Conservation (phyloP, 2,329 filamentous ascomycete genomes). For the Daldinia sp. region DNA sequence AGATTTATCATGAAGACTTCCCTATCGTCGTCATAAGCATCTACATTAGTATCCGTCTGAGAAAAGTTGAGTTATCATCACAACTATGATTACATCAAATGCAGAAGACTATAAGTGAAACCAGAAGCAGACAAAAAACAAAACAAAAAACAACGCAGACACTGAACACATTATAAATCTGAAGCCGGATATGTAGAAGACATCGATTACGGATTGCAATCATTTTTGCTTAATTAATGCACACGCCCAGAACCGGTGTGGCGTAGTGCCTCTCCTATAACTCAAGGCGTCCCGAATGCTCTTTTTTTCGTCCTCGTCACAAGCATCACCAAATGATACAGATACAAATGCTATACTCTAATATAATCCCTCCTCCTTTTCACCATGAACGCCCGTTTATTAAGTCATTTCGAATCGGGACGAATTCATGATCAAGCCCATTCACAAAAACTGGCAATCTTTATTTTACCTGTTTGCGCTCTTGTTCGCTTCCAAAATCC, state of each 20-base stretch:
- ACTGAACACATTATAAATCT: neutral
- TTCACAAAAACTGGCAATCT: neutral
- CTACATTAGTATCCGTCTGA: too few relatives aligned
- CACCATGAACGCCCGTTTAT: slow-evolving; percentile 10
- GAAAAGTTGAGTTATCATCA: neutral
- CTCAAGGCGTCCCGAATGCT: slow-evolving; percentile 9
- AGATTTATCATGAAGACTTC: neutral
- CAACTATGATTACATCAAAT: neutral
- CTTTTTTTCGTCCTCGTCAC: neutral
- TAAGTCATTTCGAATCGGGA: neutral
- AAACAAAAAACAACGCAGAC: neutral
- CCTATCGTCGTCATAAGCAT: too few relatives aligned
- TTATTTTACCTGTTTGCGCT: slow-evolving; percentile 62
- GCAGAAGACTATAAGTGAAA: neutral
- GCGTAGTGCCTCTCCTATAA: slow-evolving; percentile 13
- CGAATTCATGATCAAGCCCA: neutral
- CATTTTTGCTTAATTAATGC: neutral
- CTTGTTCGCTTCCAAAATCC: slow-evolving; percentile 62
- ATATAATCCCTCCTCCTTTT: slow-evolving; percentile 16
- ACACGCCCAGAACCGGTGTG: slow-evolving; percentile 1
- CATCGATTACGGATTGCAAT: neutral
- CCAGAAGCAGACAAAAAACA: neutral
- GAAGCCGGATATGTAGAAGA: neutral
- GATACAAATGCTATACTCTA: slow-evolving; percentile 30
- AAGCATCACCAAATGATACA: slow-evolving; percentile 12